A percentile compares a stretch with the other conserved stretches of the same genome.
Conservation (phyloP, 2,329 filamentous ascomycete species). For the Hymenotorrendiella dingleyae region DNA sequence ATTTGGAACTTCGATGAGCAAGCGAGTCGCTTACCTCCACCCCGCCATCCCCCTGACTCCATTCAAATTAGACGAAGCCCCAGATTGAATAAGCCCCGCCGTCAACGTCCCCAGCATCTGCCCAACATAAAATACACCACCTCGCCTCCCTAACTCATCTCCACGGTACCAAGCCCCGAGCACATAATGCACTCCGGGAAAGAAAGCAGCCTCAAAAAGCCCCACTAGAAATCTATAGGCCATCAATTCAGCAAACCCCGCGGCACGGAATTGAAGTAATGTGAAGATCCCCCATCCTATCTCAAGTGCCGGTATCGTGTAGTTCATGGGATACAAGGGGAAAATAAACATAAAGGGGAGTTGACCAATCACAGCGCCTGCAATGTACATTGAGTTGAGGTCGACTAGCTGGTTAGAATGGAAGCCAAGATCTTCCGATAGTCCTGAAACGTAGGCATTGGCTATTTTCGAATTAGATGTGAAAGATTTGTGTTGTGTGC, state of each 20-base stretch:
- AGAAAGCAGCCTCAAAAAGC: slow-evolving; percentile 41
- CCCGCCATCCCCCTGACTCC: slow-evolving; percentile 25
- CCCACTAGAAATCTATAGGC: slow-evolving; percentile 50
- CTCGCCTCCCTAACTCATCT: slow-evolving; percentile 25
- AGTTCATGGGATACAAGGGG: slow-evolving; percentile 26
- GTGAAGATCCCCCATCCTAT: slow-evolving; percentile 25
- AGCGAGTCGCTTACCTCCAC: slow-evolving; percentile 26
- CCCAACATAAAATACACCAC: slow-evolving; percentile 23
- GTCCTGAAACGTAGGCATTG: slow-evolving; percentile 28
- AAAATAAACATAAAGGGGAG: slow-evolving; percentile 26
- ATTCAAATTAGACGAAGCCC: slow-evolving; percentile 16
- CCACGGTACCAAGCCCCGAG: slow-evolving; percentile 33
- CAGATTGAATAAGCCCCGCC: slow-evolving; percentile 22
- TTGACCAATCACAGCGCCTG: slow-evolving; percentile 23
- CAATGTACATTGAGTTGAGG: slow-evolving; percentile 23
- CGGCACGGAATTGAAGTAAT: slow-evolving; percentile 29
- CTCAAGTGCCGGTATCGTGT: slow-evolving; percentile 23
- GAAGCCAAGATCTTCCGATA: slow-evolving; percentile 38
- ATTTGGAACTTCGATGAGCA: not conserved
- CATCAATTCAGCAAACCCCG: slow-evolving; percentile 43
- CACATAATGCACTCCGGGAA: slow-evolving; percentile 33
- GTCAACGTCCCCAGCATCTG: slow-evolving; percentile 24
- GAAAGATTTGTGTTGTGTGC: not conserved
- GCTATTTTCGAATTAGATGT: slow-evolving; percentile 20
- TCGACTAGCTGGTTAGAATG: slow-evolving; percentile 44